Evolutionary conservation across 768 basidiomycete species (phyloP).

Genomic region (Guyanaporus albipodus): DNA sequence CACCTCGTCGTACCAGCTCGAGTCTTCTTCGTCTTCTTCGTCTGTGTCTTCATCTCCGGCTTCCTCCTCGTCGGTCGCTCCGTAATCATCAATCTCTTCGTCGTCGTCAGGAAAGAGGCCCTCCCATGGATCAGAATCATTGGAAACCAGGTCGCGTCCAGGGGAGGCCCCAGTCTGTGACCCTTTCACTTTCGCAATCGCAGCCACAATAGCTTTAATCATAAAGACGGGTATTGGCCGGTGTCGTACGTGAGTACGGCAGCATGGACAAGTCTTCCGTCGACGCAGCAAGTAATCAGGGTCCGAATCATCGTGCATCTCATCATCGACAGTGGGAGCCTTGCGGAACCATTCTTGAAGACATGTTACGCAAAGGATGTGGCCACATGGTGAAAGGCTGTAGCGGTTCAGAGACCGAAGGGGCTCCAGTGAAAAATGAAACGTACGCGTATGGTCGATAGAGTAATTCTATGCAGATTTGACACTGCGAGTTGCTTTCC

Average conservation of each 20-base stretch:
- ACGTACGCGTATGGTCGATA: slow-evolving; percentile 65
- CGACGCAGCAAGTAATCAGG: slow-evolving; percentile 50
- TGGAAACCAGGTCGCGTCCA: slow-evolving; percentile 30
- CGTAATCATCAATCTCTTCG: slow-evolving; percentile 39
- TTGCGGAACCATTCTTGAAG: slow-evolving; percentile 77
- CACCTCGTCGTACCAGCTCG: slow-evolving; percentile 30
- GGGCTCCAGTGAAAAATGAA: background rate
- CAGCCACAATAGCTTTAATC: slow-evolving; percentile 54
- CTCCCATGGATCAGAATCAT: slow-evolving; percentile 62
- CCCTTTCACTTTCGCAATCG: slow-evolving; percentile 44
- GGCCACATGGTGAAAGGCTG: slow-evolving; percentile 73
- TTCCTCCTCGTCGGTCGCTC: slow-evolving; percentile 21
- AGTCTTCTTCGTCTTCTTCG: slow-evolving; percentile 30
- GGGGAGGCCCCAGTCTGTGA: slow-evolving; percentile 14
- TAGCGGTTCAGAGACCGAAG: slow-evolving; percentile 5
- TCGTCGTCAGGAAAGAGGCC: slow-evolving; percentile 56
- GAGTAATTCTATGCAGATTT: slow-evolving; percentile 73
- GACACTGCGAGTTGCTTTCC: slow-evolving; percentile 62
- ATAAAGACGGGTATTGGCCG: slow-evolving; percentile 69
- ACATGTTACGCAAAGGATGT: slow-evolving; percentile 68
- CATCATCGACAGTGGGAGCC: slow-evolving; percentile 49
- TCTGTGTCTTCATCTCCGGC: slow-evolving; percentile 27
- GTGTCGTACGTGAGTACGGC: slow-evolving; percentile 51
- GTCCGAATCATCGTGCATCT: slow-evolving; percentile 40
- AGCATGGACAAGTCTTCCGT: slow-evolving; percentile 70